Conservation (phyloP, 2,329 filamentous ascomycete genomes). For the Pezicula rhizophila region DNA sequence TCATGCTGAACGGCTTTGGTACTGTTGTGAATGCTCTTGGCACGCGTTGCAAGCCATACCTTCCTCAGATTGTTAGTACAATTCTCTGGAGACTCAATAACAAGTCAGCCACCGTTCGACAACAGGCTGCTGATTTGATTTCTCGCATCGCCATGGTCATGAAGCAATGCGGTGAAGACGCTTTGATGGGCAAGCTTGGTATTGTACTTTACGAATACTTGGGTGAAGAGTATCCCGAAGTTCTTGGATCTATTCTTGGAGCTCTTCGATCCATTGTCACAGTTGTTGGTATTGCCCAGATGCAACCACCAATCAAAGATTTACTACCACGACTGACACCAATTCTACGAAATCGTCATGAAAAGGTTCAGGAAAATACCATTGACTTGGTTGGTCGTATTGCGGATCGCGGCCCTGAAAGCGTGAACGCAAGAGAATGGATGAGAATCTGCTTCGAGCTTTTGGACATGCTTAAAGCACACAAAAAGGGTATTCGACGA, state of each 20-base stretch:
- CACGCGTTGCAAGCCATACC: slow-evolving; percentile 88
- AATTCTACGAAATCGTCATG: slow-evolving; percentile 96
- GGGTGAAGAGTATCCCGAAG: slow-evolving; percentile 96
- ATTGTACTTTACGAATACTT: slow-evolving; percentile 96
- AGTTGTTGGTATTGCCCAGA: slow-evolving; percentile 93
- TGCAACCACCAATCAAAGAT: slow-evolving; percentile 97
- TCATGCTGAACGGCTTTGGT: slow-evolving; percentile 96
- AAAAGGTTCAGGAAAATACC: slow-evolving; percentile 98
- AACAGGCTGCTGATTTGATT: slow-evolving; percentile 94
- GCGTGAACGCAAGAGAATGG: slow-evolving; percentile 95
- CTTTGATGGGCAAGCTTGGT: slow-evolving; percentile 89
- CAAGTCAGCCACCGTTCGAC: slow-evolving; percentile 92
- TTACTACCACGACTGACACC: slow-evolving; percentile 89
- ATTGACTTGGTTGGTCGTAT: slow-evolving; percentile 98
- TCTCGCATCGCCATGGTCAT: slow-evolving; percentile 97
- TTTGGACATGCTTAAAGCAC: slow-evolving; percentile 97
- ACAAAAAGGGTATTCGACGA: slow-evolving; percentile 98
- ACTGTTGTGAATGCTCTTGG: slow-evolving; percentile 95
- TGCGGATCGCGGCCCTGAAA: slow-evolving; percentile 91
- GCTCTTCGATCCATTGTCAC: slow-evolving; percentile 94
- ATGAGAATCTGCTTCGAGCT: slow-evolving; percentile 99
- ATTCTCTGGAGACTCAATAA: slow-evolving; percentile 97
- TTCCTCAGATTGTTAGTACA: slow-evolving; percentile 93
- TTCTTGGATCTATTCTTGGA: slow-evolving; percentile 91
- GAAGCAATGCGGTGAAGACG: slow-evolving; percentile 97